A percentile compares a stretch with the other conserved stretches of the same genome.
phyloP scores from a whole-genome alignment of 371 early-diverging fungal genomes.

The Haplosporangium sp. region DNA sequence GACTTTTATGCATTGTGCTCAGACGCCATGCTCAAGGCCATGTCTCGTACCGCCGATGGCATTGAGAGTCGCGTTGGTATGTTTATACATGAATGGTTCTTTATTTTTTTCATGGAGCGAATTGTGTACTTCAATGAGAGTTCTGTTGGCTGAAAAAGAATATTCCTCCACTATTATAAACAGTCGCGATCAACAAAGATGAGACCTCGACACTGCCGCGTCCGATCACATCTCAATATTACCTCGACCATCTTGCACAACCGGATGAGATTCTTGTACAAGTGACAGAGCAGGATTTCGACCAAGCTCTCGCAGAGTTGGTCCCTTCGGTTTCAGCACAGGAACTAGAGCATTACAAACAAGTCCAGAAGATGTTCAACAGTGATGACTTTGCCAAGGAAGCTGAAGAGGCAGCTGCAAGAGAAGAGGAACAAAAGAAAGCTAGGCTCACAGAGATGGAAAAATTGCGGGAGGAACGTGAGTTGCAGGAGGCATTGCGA shows the following conservation, averaged over 20 bases:
- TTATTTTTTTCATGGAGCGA: neutral
- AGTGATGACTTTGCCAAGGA: constrained; percentile 51
- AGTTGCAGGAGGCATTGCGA: constrained; percentile 14
- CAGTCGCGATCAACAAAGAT: constrained; percentile 41
- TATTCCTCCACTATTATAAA: neutral
- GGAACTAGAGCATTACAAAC: constrained; percentile 90
- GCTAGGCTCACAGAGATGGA: neutral
- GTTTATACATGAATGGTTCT: constrained; percentile 1
- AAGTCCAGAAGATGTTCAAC: constrained; percentile 76
- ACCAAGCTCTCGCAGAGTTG: constrained; percentile 83
- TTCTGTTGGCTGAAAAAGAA: neutral
- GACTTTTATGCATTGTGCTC: constrained; percentile 98
- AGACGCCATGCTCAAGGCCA: constrained; percentile 96
- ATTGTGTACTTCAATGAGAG: neutral
- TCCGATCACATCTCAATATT: constrained; percentile 85
- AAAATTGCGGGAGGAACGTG: constrained; percentile 9
- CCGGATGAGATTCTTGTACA: constrained; percentile 77
- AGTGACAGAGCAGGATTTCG: constrained; percentile 86
- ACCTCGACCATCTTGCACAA: constrained; percentile 80
- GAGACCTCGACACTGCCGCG: constrained; percentile 45
- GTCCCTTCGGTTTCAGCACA: constrained; percentile 89
- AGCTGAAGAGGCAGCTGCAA: constrained; percentile 37
- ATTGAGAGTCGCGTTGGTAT: constrained; percentile 77
- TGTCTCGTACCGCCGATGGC: constrained; percentile 85
- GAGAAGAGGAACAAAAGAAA: constrained; percentile 19